Percentiles rank a stretch among this genome's conserved stretches.
phyloP scores from a whole-genome alignment of 164 flowering plant species.

The Euptelea pleiosperma region DNA sequence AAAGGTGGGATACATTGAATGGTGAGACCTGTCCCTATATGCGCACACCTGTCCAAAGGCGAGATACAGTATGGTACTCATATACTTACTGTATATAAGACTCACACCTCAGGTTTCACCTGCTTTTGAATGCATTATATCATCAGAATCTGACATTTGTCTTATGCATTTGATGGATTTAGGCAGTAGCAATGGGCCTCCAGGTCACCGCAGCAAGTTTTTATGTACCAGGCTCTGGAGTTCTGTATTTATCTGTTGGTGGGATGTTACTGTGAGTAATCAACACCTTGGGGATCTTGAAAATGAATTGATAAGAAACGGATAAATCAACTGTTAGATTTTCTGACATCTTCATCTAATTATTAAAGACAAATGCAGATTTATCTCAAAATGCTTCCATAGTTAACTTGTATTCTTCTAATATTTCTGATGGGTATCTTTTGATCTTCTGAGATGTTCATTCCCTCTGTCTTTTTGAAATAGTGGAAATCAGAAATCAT shows the following conservation, averaged over 20 bases:
- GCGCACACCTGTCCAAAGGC: not conserved
- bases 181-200: constrained; percentile 74
- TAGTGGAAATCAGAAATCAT: not conserved
- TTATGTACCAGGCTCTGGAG: constrained; percentile 27
- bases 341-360: not conserved
- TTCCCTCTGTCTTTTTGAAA: not conserved
- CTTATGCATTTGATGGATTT: constrained; percentile 18
- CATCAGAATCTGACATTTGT: constrained; percentile 10
- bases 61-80: not conserved
- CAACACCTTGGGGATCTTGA: constrained; percentile 2
- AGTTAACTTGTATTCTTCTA: not conserved
- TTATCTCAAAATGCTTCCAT: not conserved
- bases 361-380: not conserved
- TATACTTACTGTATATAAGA: not conserved
- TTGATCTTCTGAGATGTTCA: not conserved
- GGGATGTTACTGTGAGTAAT: constrained; percentile 86
- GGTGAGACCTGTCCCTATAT: not conserved
- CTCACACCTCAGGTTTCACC: not conserved
- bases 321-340: not conserved
- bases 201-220: constrained; percentile 76
- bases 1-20: not conserved
- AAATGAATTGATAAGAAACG: not conserved
- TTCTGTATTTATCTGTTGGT: constrained; percentile 70
- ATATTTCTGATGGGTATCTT: too few relatives aligned
- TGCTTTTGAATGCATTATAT: not conserved